Evolutionary conservation across 2,329 filamentous ascomycete genomes (phyloP).

Genomic region (Colletotrichum cuscutae): DNA sequence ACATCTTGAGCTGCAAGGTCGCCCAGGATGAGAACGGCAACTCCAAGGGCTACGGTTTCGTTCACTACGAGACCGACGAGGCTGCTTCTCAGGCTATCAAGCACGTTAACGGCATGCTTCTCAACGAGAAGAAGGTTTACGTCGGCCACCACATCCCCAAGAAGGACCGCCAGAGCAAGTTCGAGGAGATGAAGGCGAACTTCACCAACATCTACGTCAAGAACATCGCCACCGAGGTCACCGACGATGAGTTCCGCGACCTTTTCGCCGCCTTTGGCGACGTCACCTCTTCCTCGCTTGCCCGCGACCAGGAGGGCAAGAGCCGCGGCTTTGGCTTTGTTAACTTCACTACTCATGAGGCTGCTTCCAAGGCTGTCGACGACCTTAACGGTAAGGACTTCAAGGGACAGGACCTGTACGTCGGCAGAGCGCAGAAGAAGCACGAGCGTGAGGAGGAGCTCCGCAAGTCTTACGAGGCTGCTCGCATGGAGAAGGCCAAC

Average conservation of each 20-base stretch:
- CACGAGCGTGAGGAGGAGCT: conserved; percentile 99
- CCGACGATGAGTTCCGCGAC: conserved; percentile 93
- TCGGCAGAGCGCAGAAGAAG: conserved; percentile 99
- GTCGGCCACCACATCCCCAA: conserved; percentile 99
- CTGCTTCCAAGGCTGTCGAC: conserved; percentile 86
- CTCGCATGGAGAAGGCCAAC: conserved; percentile 96
- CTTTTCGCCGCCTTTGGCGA: conserved; percentile 93
- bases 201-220: conserved; percentile 99
- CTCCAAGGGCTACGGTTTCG: conserved; percentile 99
- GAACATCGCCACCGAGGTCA: conserved; percentile 88
- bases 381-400: conserved; percentile 92
- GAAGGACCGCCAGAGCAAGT: conserved; percentile 99
- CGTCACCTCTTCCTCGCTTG: conserved; percentile 94
- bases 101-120: conserved; percentile 98
- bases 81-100: conserved; percentile 97
- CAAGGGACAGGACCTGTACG: conserved; percentile 95
- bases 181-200: conserved; percentile 99
- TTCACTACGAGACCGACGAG: conserved; percentile 99
- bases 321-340: conserved; percentile 96
- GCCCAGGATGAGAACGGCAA: conserved; percentile 96
- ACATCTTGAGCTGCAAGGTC: conserved; percentile 99
- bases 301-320: conserved; percentile 89
- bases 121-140: conserved; percentile 99
- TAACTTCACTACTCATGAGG: conserved; percentile 93
- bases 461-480: conserved; percentile 97